phyloP scores from a whole-genome alignment of 495 filamentous ascomycete species.

The Trichoderma asperelloides region DNA sequence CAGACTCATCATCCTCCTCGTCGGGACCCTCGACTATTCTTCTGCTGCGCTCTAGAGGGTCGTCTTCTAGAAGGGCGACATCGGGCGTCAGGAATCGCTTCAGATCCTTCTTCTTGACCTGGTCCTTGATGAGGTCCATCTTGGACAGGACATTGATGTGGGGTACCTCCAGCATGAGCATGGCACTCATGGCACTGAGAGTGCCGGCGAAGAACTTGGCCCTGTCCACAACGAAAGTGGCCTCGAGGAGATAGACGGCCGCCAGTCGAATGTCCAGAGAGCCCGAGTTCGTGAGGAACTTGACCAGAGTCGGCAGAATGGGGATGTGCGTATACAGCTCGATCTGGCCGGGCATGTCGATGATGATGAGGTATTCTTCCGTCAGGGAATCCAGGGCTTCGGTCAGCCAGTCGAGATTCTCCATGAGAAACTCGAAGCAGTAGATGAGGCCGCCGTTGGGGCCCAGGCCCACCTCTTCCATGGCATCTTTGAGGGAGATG shows the following conservation, averaged over 20 bases:
- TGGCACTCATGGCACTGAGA: slow-evolving; percentile 91
- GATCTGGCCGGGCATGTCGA: slow-evolving; percentile 98
- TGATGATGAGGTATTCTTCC: slow-evolving; percentile 91
- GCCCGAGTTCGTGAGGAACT: slow-evolving; percentile 70
- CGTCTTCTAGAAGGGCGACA: slow-evolving; percentile 64
- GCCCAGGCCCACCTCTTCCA: slow-evolving; percentile 91
- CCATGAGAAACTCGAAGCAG: slow-evolving; percentile 93
- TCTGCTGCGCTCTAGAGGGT: slow-evolving; percentile 42
- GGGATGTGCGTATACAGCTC: slow-evolving; percentile 98
- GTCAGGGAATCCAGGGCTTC: slow-evolving; percentile 77
- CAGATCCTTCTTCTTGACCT: slow-evolving; percentile 70
- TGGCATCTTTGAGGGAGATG: slow-evolving; percentile 93
- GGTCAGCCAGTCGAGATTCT: slow-evolving; percentile 92
- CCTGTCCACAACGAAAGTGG: slow-evolving; percentile 87
- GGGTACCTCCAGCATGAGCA: slow-evolving; percentile 95
- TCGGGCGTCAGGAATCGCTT: slow-evolving; percentile 84
- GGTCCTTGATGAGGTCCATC: slow-evolving; percentile 90
- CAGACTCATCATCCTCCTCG: slow-evolving; percentile 30
- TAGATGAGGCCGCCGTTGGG: slow-evolving; percentile 96
- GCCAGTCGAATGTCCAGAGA: slow-evolving; percentile 81
- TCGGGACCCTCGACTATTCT: slow-evolving; percentile 48
- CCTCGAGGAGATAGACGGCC: slow-evolving; percentile 91
- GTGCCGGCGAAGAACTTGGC: slow-evolving; percentile 97
- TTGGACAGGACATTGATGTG: slow-evolving; percentile 92
- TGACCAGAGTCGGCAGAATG: slow-evolving; percentile 75